Conservation (phyloP, 169 alveolate genomes). For the Cryptosporidium ubiquitum region DNA sequence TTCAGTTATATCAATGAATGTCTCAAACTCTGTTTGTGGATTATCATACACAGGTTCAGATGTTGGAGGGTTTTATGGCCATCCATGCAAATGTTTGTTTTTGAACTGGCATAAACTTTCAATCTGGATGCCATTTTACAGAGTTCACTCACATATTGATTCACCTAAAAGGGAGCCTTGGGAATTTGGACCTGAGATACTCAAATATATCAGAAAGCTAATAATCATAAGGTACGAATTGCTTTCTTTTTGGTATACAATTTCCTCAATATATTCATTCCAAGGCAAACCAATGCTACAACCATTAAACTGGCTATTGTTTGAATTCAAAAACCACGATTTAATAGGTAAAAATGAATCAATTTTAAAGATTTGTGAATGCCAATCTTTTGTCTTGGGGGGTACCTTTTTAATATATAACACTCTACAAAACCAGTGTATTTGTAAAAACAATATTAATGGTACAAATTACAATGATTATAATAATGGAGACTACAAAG, state of each 20-base stretch:
- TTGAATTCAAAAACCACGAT: background rate
- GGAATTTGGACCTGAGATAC: conserved; percentile 42
- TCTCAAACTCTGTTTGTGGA: conserved; percentile 86
- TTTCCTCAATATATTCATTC: conserved; percentile 43
- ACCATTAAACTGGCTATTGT: conserved; percentile 33
- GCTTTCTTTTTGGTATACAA: conserved; percentile 73
- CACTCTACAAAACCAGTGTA: conserved; percentile 35
- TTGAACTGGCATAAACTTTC: conserved; percentile 91
- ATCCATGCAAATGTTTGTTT: conserved; percentile 85
- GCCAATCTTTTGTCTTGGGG: conserved; percentile 29
- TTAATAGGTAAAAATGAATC: background rate
- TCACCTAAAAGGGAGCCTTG: conserved; percentile 75
- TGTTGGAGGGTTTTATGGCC: conserved; percentile 91
- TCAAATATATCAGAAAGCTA: conserved; percentile 34
- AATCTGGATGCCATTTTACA: conserved; percentile 76
- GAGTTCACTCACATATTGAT: conserved; percentile 69
- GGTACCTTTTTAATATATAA: conserved; percentile 7
- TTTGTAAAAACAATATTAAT: background rate
- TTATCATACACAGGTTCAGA: conserved; percentile 89
- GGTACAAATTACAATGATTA: background rate
- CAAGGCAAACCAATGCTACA: conserved; percentile 64
- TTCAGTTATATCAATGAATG: conserved; percentile 85
- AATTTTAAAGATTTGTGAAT: conserved; percentile 17
- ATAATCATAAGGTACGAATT: conserved; percentile 46
- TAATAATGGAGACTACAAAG: background rate